A percentile compares a stretch with the other conserved stretches of the same genome.
phyloP scores from a whole-genome alignment of 2,329 filamentous ascomycete genomes.

The Pseudogymnoascus pannorum region DNA sequence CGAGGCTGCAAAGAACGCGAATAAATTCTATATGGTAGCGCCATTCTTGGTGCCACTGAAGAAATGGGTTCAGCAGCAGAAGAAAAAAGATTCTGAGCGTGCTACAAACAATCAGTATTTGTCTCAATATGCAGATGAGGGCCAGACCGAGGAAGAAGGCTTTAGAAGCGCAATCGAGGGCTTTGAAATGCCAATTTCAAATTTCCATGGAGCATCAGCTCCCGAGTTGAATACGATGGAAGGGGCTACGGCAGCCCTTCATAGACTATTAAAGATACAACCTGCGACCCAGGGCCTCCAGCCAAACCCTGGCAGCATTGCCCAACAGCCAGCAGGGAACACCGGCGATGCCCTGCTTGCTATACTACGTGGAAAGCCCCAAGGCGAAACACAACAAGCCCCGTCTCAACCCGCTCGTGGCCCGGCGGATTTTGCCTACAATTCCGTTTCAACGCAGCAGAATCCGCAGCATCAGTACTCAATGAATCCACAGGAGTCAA shows the following conservation, averaged over 20 bases:
- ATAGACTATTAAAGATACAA: slow-evolving; percentile 48
- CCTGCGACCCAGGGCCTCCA: slow-evolving; percentile 45
- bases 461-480: background rate
- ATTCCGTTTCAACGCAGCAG: background rate
- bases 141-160: slow-evolving; percentile 54
- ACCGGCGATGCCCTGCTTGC: slow-evolving; percentile 44
- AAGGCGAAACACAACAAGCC: slow-evolving; percentile 12
- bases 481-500: background rate
- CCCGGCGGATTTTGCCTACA: background rate
- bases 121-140: slow-evolving; percentile 44
- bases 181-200: background rate
- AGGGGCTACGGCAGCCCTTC: slow-evolving; percentile 42
- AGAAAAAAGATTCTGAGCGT: slow-evolving; percentile 57
- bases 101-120: slow-evolving; percentile 35
- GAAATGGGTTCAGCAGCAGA: slow-evolving; percentile 84
- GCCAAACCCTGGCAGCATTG: slow-evolving; percentile 14
- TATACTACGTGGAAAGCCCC: slow-evolving; percentile 37
- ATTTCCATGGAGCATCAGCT: slow-evolving; percentile 7
- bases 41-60: slow-evolving; percentile 81
- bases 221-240: slow-evolving; percentile 37
- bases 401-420: background rate
- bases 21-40: slow-evolving; percentile 97
- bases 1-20: slow-evolving; percentile 54
- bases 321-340: slow-evolving; percentile 22
- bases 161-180: slow-evolving; percentile 6